Evolutionary conservation across 257 asterid genomes (phyloP), one percentile per base, ranked within the genome.

Genomic region (Jacaranda mimosifolia): DNA sequence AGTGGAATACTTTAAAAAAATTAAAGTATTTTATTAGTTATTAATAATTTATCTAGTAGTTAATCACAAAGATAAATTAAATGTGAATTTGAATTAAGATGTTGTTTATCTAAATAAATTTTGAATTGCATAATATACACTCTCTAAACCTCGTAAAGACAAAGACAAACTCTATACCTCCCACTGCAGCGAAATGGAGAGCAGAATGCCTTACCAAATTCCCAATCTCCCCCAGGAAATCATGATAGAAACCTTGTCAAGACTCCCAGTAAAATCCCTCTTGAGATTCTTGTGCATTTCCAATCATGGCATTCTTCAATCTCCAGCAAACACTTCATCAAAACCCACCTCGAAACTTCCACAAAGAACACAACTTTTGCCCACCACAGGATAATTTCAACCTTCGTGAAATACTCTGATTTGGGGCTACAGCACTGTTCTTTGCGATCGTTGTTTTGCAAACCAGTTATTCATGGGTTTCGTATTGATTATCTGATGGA

Each of bases 201-300:
- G 46, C 48, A 38, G 36, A 63, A 63, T 11, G 11, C 40, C 43
- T 68, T 6, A 3, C 6, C 7, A 38, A 49, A 32, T 21, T 42
- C 73, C 69, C 51, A 14, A 32, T 36, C 79, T 75, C 10, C 85
- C 86, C 3, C 58, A 71, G 53, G 85, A 69, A 39, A 13, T 81
- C 68, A 68, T 81, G 40, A 26, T 9, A 7, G 82, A 85, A 45
- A 82, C 85, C 10, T 75, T 83, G 17, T 19, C 68, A n/a, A 78
- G 83, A 60, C 70, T 85, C 15, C 85, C 92, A 1, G 85, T 81
- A 6, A 68, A 75, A 42, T 70, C 84, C 1, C 75, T 87, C 17
- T 35, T 81, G 67, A 79, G 9, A 74, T 79, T 85, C 68, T 79
- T 57, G 68, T 81, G 75, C 17, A 85, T 81, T 68, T 76, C 86